phyloP scores from a whole-genome alignment of 2,329 filamentous ascomycete species.

The Anthostomella pinea region DNA sequence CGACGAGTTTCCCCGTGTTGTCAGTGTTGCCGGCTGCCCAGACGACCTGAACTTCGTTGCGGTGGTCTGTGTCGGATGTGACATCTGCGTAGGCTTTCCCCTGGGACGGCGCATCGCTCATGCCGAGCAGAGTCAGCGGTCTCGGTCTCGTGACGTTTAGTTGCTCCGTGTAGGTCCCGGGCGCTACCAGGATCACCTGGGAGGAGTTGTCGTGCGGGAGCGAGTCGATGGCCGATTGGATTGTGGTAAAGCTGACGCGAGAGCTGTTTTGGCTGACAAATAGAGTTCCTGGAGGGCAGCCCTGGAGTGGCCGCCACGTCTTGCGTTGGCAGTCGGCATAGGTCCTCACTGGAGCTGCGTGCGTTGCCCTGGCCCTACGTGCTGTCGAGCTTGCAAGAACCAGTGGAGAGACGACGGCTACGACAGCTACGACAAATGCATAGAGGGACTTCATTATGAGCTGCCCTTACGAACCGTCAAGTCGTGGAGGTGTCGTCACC shows the following conservation, averaged over 20 bases:
- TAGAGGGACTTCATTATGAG: no score
- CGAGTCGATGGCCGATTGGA: conserved; percentile 41
- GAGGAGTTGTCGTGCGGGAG: conserved; percentile 40
- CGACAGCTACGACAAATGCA: no score
- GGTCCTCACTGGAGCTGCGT: no score
- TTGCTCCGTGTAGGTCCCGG: conserved; percentile 61
- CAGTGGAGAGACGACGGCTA: no score
- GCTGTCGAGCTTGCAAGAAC: no score
- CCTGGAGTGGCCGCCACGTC: conserved; percentile 33
- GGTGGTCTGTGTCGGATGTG: conserved; percentile 36
- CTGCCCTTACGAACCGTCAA: no score
- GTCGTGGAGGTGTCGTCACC: no score
- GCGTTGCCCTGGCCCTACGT: no score
- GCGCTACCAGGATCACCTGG: conserved; percentile 56
- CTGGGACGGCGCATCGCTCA: conserved; percentile 40
- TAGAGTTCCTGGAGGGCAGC: conserved; percentile 40
- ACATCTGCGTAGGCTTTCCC: conserved; percentile 37
- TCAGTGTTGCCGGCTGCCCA: conserved; percentile 56
- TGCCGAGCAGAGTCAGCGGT: conserved; percentile 60
- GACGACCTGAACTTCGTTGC: conserved; percentile 53
- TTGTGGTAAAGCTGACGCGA: conserved; percentile 36
- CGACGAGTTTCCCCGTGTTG: conserved; percentile 40
- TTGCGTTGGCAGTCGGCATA: conserved; percentile 32
- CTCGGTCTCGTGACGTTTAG: conserved; percentile 62
- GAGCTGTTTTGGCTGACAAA: conserved; percentile 37